Conservation (phyloP, 2,329 filamentous ascomycete species). For the Trichoderma sp. region DNA sequence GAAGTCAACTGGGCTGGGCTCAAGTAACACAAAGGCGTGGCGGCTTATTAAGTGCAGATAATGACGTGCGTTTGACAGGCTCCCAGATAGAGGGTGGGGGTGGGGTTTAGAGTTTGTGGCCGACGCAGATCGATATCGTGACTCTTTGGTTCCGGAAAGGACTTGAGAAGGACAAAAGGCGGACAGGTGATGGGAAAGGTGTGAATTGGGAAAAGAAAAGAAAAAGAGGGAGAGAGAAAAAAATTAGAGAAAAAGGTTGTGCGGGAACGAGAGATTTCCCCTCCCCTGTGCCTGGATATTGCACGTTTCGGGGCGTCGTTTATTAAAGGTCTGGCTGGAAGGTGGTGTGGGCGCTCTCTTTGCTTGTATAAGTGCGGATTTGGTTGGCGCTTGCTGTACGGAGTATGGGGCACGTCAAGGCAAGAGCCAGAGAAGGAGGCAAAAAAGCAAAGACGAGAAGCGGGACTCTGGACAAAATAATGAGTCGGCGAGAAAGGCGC, state of each 20-base stretch:
- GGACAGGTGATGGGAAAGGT: neutral
- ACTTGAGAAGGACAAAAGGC: neutral
- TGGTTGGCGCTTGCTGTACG: conserved; percentile 12
- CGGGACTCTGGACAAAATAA: neutral
- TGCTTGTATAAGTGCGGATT: conserved; percentile 4
- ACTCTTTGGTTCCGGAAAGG: neutral
- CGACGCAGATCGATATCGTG: conserved; percentile 8
- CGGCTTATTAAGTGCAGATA: conserved; percentile 15
- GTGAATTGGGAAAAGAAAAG: neutral
- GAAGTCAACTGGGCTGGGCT: neutral
- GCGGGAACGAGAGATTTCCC: neutral
- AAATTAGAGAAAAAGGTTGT: neutral
- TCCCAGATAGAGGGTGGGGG: conserved; percentile 16
- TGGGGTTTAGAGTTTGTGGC: conserved; percentile 6
- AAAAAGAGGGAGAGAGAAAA: neutral
- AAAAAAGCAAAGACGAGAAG: neutral
- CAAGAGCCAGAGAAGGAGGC: neutral
- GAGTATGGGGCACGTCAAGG: conserved; percentile 9
- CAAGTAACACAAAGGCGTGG: conserved; percentile 1
- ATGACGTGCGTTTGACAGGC: conserved; percentile 18
- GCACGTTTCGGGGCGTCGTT: conserved; percentile 13
- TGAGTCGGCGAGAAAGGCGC: neutral
- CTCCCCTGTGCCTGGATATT: conserved; percentile 9
- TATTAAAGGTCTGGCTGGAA: conserved; percentile 4
- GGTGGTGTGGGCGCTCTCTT: conserved; percentile 14